A percentile compares a stretch with the other conserved stretches of the same genome.
phyloP scores from a whole-genome alignment of 2,329 filamentous ascomycete genomes.

The Diplodia sapinea region DNA sequence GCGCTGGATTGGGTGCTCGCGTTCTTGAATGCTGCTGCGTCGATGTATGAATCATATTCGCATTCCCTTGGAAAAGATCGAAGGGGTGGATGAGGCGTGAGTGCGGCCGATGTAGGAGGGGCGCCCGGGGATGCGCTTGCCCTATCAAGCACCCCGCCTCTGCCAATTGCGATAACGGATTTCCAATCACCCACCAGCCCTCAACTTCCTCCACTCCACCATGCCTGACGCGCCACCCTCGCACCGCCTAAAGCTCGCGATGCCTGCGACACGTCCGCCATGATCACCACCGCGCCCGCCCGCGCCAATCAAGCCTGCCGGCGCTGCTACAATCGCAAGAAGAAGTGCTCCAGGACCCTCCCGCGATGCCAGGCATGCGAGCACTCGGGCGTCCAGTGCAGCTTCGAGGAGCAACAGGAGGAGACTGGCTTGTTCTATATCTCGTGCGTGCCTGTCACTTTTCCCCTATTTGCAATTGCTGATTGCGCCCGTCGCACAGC shows the following conservation, averaged over 20 bases:
- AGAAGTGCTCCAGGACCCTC: slow-evolving; percentile 26
- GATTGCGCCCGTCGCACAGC: background rate
- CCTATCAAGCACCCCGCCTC: slow-evolving; percentile 13
- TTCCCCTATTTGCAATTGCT: background rate
- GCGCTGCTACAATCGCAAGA: slow-evolving; percentile 24
- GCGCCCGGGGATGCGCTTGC: background rate
- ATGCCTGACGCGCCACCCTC: background rate
- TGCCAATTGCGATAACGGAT: slow-evolving; percentile 28
- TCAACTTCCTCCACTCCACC: background rate
- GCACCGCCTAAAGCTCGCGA: slow-evolving; percentile 4
- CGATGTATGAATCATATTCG: no score
- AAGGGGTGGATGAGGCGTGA: background rate
- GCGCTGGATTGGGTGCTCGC: no score
- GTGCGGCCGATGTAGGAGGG: background rate
- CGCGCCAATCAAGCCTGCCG: slow-evolving; percentile 20
- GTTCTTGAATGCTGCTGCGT: no score
- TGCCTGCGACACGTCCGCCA: slow-evolving; percentile 15
- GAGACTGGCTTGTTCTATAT: slow-evolving; percentile 24
- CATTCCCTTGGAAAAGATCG: no score
- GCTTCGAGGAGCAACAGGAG: slow-evolving; percentile 23
- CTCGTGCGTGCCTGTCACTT: background rate
- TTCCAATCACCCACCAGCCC: slow-evolving; percentile 8
- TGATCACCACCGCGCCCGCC: slow-evolving; percentile 25
- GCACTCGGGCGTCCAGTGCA: slow-evolving; percentile 17
- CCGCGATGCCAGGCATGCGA: slow-evolving; percentile 23